A percentile compares a stretch with the other conserved stretches of the same genome.
These are phyloP conservation scores for Mitragyna speciosa DNA, from an alignment of 257 asterid species.

Conservation along the genomic window DNA sequence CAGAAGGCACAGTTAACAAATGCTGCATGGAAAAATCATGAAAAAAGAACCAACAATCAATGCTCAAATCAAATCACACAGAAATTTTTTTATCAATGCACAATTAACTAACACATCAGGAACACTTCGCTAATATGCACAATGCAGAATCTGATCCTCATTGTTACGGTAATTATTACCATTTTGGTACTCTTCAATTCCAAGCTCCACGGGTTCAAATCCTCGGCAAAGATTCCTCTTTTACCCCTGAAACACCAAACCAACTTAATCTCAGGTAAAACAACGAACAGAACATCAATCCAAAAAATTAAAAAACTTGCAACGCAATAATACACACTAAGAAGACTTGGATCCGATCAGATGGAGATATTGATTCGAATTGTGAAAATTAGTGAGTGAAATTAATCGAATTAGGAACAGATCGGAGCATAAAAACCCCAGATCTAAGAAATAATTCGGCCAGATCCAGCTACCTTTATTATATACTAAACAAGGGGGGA, in stretches of 20 bases:
- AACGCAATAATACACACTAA: background rate
- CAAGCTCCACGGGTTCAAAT: constrained; percentile 26
- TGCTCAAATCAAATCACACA: background rate
- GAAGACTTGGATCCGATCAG: background rate
- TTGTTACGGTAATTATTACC: constrained; percentile 28
- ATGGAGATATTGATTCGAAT: background rate
- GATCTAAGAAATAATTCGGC: constrained; percentile 16
- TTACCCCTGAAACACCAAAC: constrained; percentile 12
- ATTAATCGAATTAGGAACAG: background rate
- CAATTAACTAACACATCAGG: background rate
- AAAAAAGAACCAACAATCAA: background rate
- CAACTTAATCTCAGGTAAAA: background rate
- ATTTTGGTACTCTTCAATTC: constrained; percentile 41
- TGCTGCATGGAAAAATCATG: background rate
- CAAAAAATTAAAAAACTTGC: background rate
- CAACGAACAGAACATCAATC: background rate
- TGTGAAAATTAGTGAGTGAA: background rate
- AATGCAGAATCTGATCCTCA: background rate
- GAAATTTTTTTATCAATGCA: background rate
- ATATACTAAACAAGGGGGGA: background rate
- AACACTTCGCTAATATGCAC: background rate
- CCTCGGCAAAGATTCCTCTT: background rate
- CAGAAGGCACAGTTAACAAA: background rate
- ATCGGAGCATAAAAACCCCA: constrained; percentile 24
- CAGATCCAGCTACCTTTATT: background rate